phyloP scores from a whole-genome alignment of 768 basidiomycete species.

The Kwoniella pini region DNA sequence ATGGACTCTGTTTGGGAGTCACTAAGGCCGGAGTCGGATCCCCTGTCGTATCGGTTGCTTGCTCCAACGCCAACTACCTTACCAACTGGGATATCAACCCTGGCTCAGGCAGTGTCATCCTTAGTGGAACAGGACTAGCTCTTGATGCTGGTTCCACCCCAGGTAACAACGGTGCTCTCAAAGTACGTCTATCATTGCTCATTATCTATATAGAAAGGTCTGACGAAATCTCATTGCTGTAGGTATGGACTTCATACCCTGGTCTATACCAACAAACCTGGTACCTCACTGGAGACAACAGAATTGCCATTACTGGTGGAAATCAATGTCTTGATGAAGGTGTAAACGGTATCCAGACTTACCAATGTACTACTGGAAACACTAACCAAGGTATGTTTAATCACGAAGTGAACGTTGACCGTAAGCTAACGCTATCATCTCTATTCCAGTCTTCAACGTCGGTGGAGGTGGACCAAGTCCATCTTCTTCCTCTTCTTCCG shows the following conservation, averaged over 20 bases:
- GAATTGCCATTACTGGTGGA: conserved; percentile 34
- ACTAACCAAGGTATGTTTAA: conserved; percentile 46
- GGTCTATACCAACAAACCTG: conserved; percentile 26
- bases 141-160: conserved; percentile 22
- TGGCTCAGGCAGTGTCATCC: conserved; percentile 21
- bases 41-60: conserved; percentile 2
- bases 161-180: conserved; percentile 22
- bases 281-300: conserved; percentile 29
- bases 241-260: conserved; percentile 29
- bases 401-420: not conserved
- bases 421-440: no score
- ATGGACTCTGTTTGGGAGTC: conserved; percentile 15
- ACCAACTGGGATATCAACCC: conserved; percentile 30
- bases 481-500: conserved; percentile 2
- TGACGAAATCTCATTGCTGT: no score
- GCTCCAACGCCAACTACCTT: not conserved
- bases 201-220: not conserved
- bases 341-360: conserved; percentile 35
- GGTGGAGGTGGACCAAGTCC: not conserved
- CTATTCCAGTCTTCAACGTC: conserved; percentile 5
- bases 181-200: conserved; percentile 12
- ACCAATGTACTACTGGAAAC: conserved; percentile 50
- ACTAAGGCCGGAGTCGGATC: not conserved
- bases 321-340: conserved; percentile 39
- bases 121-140: conserved; percentile 15